Base-by-base conservation (phyloP, 495 filamentous ascomycete genomes). In the Hypoxylon perforatum region DNA sequence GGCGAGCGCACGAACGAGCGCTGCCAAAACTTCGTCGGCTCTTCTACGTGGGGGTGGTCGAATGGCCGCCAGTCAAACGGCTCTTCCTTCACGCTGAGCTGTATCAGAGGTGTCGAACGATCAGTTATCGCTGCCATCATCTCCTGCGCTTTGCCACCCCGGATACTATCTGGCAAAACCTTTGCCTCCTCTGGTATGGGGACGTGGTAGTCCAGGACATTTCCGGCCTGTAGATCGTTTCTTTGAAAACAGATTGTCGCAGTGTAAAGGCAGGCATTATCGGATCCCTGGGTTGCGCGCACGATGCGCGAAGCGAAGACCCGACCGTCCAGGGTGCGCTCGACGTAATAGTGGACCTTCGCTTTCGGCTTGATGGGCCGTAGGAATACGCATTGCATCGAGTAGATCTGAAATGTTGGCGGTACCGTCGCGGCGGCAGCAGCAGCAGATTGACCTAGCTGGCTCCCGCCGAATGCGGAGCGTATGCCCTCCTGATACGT, bases 331-430 rank as follows among this genome's bases (percentile, higher is more conserved):
- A 18, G 4, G 18, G 9, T 49, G 19, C 45, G 45, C 18, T 49
- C 45, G 45, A 49, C 45, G 7, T 25, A 11, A 15, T 49, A 49
- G 45, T 4, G 10, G 45, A 49, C 45, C 9, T 30, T 49, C 45
- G 23, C 21, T n/a, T 17, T 5, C 7, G 45, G 45, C 21, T 23
- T 30, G 9, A 49, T n/a, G 11, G 45, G 1, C 1, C 45, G 45
- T 10, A 49, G 19, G 19, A 49, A 49, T 1, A 19, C 21, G 1
- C 19, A 12, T 17, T 49, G 45, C 15, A 49, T 1, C 18, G 45
- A 49, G 45, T 49, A 49, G 11, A 49, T 30, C 8, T 25, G 21
- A 25, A 25, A 25, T 7, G 21, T 18, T 11, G 45, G 45, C 4
- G 18, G 18, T 10, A 49, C 45, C n/a, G 22, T 46, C 12, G 48